A percentile compares a stretch with the other conserved stretches of the same genome.
Conservation (phyloP, 208 protist genomes). For the Trypanosoma grayi region DNA sequence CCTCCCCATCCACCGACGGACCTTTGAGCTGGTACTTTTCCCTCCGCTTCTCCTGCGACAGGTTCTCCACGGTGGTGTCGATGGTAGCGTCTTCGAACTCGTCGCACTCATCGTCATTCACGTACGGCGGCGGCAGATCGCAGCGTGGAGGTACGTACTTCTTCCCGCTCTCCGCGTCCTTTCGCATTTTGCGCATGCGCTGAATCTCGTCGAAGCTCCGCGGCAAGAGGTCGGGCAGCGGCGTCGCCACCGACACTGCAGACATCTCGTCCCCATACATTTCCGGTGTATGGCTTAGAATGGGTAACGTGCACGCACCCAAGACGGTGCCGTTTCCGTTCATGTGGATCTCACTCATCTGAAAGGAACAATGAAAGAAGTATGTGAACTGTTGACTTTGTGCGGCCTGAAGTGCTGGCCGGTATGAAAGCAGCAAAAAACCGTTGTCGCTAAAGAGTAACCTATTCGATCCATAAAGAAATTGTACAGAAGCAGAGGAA, state of each 20-base stretch:
- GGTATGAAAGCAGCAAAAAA: too few relatives aligned
- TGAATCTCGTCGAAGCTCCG: constrained; percentile 72
- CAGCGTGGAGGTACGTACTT: constrained; percentile 54
- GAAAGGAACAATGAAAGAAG: too few relatives aligned
- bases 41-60: constrained; percentile 28
- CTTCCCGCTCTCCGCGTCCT: constrained; percentile 46
- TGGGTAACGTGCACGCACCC: constrained; percentile 45
- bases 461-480: too few relatives aligned
- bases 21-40: constrained; percentile 16
- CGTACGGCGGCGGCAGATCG: constrained; percentile 67
- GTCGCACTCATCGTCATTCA: constrained; percentile 80
- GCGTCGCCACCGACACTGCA: constrained; percentile 50
- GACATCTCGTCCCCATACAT: constrained; percentile 57
- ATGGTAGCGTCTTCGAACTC: constrained; percentile 83
- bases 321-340: neutral
- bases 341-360: neutral
- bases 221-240: constrained; percentile 67
- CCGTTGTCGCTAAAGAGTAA: too few relatives aligned
- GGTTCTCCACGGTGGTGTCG: constrained; percentile 38
- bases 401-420: too few relatives aligned
- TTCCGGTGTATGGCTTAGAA: constrained; percentile 22
- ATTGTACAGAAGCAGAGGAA: too few relatives aligned
- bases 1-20: constrained; percentile 44
- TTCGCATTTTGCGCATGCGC: constrained; percentile 54
- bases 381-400: too few relatives aligned